Evolutionary conservation across 2,329 filamentous ascomycete genomes (phyloP).

Genomic region (Aureobasidium sp.): DNA sequence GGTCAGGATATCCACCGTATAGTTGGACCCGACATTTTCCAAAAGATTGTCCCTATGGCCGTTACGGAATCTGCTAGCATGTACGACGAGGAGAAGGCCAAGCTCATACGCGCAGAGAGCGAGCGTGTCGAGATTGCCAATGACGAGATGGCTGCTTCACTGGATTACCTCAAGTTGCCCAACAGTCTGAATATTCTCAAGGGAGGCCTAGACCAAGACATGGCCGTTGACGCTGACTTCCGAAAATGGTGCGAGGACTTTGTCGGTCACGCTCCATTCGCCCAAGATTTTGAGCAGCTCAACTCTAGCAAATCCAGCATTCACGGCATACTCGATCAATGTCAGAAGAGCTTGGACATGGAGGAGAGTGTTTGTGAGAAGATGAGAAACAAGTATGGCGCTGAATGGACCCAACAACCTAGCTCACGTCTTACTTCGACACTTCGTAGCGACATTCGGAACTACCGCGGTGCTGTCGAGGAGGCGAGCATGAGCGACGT

Average conservation of each 20-base stretch:
- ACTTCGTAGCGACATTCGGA: slow-evolving; percentile 75
- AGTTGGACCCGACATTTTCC: slow-evolving; percentile 92
- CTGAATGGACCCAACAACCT: slow-evolving; percentile 94
- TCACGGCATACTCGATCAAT: slow-evolving; percentile 64
- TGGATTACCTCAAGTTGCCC: slow-evolving; percentile 89
- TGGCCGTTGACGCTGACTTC: slow-evolving; percentile 84
- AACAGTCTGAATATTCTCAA: slow-evolving; percentile 86
- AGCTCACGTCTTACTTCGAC: slow-evolving; percentile 85
- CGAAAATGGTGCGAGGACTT: slow-evolving; percentile 90
- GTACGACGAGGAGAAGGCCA: slow-evolving; percentile 98
- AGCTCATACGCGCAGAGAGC: slow-evolving; percentile 85
- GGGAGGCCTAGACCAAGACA: slow-evolving; percentile 84
- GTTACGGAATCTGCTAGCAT: slow-evolving; percentile 95
- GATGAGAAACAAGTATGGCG: slow-evolving; percentile 95
- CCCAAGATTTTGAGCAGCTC: slow-evolving; percentile 70
- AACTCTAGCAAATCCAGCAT: slow-evolving; percentile 72
- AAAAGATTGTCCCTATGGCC: slow-evolving; percentile 90
- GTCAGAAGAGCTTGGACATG: slow-evolving; percentile 85
- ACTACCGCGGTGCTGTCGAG: slow-evolving; percentile 81
- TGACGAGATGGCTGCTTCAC: slow-evolving; percentile 87
- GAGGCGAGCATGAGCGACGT: slow-evolving; percentile 82
- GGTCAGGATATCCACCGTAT: slow-evolving; percentile 96
- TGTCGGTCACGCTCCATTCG: slow-evolving; percentile 74
- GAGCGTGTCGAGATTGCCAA: slow-evolving; percentile 91
- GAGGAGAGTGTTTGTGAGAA: slow-evolving; percentile 98